Base-by-base conservation (phyloP, 108 stramenopile species). In the Nitzschia putrida region DNA sequence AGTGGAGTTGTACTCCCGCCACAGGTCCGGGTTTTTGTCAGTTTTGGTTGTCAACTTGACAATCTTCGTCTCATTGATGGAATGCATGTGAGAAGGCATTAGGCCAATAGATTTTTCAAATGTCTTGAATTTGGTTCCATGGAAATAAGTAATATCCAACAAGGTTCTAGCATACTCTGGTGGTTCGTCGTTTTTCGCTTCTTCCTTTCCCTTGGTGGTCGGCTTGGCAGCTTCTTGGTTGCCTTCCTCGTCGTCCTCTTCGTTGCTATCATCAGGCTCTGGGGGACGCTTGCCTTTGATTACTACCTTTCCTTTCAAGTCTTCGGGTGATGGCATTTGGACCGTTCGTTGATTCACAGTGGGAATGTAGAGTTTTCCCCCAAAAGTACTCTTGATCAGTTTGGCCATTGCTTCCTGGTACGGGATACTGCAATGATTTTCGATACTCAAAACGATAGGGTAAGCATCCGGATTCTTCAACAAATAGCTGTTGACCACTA, bases 391-490 rank as follows among this genome's bases (percentile, higher is more conserved):
- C 39, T 68, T 72, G 42, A 93, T 71, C n/a, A 79, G 73, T 8
- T 57, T 43, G 7, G 95, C 96, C 88, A 97, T 96, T 53, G 55
- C 74, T 76, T 71, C 43, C 78, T 99, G 98, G 70, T 79, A 92
- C 3, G 80, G 57, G 47, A 78, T 70, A 23, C 81, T 77, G 80
- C 98, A 99, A 75, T 99, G 97, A 81, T 97, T 98, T 74, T 99
- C 98, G 40, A 99, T 57, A 9, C 88, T 91, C 22, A 99, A 69
- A 53, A 99, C 97, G 61, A 99, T 90, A 8, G 98, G 97, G 52
- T 82, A 87, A 0, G 90, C 81, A 11, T 80, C 38, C 13, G 83
- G 80, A 53, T 89, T 71, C 16, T 43, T 53, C 12, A 69, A 11
- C 0, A 93, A 55, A 64, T 89, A 94, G 34, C 58, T 73, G 2